phyloP scores from a whole-genome alignment of 2,329 filamentous ascomycete species.

The Blastomyces gilchristii region DNA sequence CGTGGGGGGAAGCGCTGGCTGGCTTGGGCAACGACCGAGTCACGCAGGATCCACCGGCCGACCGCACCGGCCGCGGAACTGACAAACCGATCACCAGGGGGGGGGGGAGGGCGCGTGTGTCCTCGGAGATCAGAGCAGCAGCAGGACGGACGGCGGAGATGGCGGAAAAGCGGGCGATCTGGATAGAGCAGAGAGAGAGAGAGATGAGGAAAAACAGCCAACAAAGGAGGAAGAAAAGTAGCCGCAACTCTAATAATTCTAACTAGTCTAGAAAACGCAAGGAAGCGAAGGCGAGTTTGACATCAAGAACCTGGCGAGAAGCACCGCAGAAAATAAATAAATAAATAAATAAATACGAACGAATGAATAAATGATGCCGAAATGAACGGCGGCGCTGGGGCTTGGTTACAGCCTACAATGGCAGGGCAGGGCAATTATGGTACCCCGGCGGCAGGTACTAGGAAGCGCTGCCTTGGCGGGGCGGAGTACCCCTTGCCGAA shows the following conservation, averaged over 20 bases:
- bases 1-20: neutral
- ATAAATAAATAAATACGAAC: neutral
- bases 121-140: neutral
- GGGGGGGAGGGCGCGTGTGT: no score
- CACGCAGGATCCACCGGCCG: neutral
- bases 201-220: no score
- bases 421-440: neutral
- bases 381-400: neutral
- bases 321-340: neutral
- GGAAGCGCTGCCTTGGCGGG: neutral
- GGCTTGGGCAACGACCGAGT: neutral
- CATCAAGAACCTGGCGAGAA: neutral
- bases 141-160: neutral
- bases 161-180: neutral
- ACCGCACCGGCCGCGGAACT: neutral
- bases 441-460: neutral
- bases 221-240: neutral
- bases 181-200: no score
- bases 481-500: neutral
- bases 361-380: neutral
- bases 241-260: neutral
- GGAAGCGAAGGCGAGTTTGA: neutral
- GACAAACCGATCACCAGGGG: neutral
- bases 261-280: neutral
- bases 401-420: neutral